Base-by-base conservation (phyloP, 371 early-diverging fungal genomes). In the Lichtheimia corymbifera region DNA sequence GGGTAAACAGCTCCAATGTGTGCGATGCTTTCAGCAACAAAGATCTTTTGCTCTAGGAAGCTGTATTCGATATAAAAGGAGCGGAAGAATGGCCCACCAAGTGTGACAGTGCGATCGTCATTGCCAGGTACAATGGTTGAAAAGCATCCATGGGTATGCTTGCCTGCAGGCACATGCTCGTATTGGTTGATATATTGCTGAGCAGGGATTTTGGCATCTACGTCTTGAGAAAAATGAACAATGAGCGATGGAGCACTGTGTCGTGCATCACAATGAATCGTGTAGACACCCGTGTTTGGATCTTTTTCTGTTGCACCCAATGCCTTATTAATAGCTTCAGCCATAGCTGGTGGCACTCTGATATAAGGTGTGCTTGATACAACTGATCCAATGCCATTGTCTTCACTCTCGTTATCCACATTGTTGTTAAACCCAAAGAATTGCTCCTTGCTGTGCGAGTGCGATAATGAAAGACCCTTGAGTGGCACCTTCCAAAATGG, bases 71-170 rank as follows among this genome's bases (percentile, higher is more conserved):
- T 47, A 47, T 74, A 74, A 58, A 68, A 74, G 0, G 74, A 70
- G 15, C 64, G 58, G 51, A 74, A 74, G 40, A 74, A 74, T 1
- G 74, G 74, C 0, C 74, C 74, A n/a, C 74, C 74, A 9, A 74
- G 28, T 17, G 64, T 62, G 4, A 74, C 54, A 15, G 63, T 62
- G 9, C 60, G 13, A n/a, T 30, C 44, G 14, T 68, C 68, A 25
- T 42, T n/a, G 22, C 64, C 57, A n/a, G 51, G 61, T 11, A 55
- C 57, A 28, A 74, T 68, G 6, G 68, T 58, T 5, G 74, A 62
- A 25, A 67, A 69, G 18, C 74, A 74, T 2, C 58, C 52, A 3
- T 66, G 61, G 4, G 54, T 20, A 9, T 35, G 35, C 30, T 53
- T 27, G 9, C 58, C 63, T n/a, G 43, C 13, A 2, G 63, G 58